A percentile compares a stretch with the other conserved stretches of the same genome.
These are phyloP conservation scores for Durotheca rogersii DNA, from an alignment of 495 filamentous ascomycete genomes.

Conservation along the genomic window DNA sequence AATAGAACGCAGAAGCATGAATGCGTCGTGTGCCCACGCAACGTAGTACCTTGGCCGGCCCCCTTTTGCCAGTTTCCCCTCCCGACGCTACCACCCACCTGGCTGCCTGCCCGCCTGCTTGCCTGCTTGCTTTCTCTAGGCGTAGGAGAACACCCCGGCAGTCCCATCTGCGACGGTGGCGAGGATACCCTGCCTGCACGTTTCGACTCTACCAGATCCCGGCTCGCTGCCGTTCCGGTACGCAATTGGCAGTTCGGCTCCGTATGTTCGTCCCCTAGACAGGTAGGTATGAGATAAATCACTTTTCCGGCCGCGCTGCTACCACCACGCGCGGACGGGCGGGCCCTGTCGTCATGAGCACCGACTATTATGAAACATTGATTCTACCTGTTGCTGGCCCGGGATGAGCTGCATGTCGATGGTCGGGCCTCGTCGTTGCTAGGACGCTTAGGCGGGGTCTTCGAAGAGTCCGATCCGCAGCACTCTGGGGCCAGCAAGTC, in stretches of 20 bases:
- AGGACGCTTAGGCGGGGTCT: slow-evolving; percentile 4
- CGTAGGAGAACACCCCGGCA: neutral
- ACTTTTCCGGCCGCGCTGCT: neutral
- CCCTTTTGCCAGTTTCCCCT: too few species aligned
- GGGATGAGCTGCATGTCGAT: neutral
- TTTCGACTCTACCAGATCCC: slow-evolving; percentile 3
- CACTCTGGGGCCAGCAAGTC: neutral
- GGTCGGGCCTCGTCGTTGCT: neutral
- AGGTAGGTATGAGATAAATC: neutral
- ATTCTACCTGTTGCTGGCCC: neutral
- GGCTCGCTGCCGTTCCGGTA: slow-evolving; percentile 1
- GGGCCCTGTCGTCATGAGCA: too few species aligned
- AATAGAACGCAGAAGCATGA: neutral
- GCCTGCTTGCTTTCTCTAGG: too few species aligned
- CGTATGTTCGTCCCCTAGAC: neutral
- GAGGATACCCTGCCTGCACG: neutral
- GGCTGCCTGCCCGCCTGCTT: too few species aligned
- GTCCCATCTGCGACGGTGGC: neutral
- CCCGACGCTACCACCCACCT: too few species aligned
- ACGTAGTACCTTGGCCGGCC: too few species aligned
- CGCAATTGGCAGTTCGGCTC: neutral
- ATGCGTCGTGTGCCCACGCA: too few species aligned
- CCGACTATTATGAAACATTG: neutral
- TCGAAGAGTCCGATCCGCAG: slow-evolving; percentile 11
- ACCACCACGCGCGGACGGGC: too few species aligned